Evolutionary conservation across 768 basidiomycete species (phyloP).

Genomic region (Cystofilobasidium macerans): DNA sequence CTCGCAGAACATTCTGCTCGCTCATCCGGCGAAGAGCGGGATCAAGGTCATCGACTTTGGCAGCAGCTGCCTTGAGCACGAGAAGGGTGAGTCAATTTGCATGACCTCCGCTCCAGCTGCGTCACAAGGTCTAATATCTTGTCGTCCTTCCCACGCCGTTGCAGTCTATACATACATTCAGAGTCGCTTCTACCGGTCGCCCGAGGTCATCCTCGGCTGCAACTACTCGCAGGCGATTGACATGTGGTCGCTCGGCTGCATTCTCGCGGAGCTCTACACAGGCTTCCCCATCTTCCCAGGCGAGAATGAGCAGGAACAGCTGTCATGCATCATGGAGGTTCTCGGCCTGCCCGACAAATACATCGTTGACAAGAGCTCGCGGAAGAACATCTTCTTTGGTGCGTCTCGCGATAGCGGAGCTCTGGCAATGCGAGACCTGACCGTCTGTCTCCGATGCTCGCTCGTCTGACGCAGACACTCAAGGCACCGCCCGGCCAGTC

Average conservation of each 20-base stretch:
- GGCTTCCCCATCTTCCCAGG: constrained; percentile 98
- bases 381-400: constrained; percentile 96
- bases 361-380: constrained; percentile 81
- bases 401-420: constrained; percentile 30
- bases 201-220: constrained; percentile 97
- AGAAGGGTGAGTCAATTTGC: constrained; percentile 72
- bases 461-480: constrained; percentile 60
- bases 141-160: background rate
- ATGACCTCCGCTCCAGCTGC: background rate
- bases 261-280: constrained; percentile 90
- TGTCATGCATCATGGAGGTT: constrained; percentile 99
- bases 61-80: constrained; percentile 93
- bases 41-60: constrained; percentile 99
- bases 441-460: background rate
- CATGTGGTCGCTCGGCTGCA: constrained; percentile 99
- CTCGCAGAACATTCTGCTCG: constrained; percentile 78
- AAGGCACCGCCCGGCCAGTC: constrained; percentile 81
- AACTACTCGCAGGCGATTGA: constrained; percentile 63
- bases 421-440: background rate
- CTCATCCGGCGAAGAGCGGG: constrained; percentile 88
- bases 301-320: constrained; percentile 95
- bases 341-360: constrained; percentile 91
- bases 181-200: constrained; percentile 98
- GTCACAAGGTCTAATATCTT: background rate
- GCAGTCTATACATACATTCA: constrained; percentile 98